Base-by-base conservation (phyloP, 257 asterid genomes). In the Solanum virginianum region DNA sequence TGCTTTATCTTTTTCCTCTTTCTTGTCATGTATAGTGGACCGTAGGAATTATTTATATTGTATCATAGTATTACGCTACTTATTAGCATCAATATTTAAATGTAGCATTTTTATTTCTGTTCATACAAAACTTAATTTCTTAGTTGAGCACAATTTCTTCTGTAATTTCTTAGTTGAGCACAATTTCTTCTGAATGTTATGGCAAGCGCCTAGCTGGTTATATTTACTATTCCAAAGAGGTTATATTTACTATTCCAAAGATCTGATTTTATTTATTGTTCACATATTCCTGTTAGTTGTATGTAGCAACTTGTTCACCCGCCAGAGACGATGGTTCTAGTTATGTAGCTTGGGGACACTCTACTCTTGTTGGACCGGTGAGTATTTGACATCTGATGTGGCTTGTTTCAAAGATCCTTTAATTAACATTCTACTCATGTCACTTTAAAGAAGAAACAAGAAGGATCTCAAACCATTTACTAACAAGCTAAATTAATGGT, bases 271-370 rank as follows among this genome's bases (percentile, higher is more conserved):
- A 85, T 86, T 51, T 65, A 47, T 60, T 84, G 82, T 55, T 77
- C 5, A 36, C 83, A 56, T 68, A 86, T 77, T 83, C 87, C 29
- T 83, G 22, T 72, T 94, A 94, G 98, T 88, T 95, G 85, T 94
- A 92, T 77, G 98, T 93, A 65, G 99, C 97, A 82, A 92, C 99
- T 32, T 95, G 99, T 89, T 93, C 97, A 79, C 99, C 97, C 45
- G 97, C 99, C 51, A 89, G 98, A 90, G 99, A 93, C 86, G 12
- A 81, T 87, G 87, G 88, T 77, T 89, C 98, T 36, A 90, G 91
- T 86, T 94, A 95, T 89, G 97, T 95, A 82, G 97, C 97, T 75
- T 94, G 97, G 98, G 98, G 98, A 51, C 99, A 95, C 89, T 95
- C 97, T 69, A 94, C 99, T 83, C 97, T 94, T 69, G 97, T 95